Evolutionary conservation across 1,284 basidiomycete genomes (phyloP).

Genomic region (Pseudomicrostroma phylloplanum): DNA sequence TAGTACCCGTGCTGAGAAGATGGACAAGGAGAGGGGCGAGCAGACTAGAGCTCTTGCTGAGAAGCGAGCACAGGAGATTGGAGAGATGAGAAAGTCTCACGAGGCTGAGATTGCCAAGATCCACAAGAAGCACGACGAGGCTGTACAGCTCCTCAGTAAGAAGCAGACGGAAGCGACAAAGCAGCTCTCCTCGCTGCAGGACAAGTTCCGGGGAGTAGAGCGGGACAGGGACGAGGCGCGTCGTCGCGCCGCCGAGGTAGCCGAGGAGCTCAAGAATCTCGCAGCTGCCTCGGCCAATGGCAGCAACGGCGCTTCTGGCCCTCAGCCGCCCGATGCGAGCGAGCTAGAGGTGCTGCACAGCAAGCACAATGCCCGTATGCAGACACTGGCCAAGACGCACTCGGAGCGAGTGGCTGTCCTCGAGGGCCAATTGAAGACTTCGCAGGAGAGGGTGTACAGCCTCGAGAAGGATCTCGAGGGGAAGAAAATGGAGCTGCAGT

Average conservation of each 20-base stretch:
- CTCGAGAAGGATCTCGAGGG: not conserved
- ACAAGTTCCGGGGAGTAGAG: slow-evolving; percentile 26
- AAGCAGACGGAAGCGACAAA: slow-evolving; percentile 22
- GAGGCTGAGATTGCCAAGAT: slow-evolving; percentile 22
- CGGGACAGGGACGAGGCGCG: slow-evolving; percentile 22
- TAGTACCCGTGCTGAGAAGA: slow-evolving; percentile 21
- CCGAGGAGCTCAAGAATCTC: slow-evolving; percentile 16
- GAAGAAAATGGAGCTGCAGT: not conserved
- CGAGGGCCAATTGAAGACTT: no score
- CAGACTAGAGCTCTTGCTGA: slow-evolving; percentile 23
- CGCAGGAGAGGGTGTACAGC: no score
- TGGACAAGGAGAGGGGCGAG: slow-evolving; percentile 16
- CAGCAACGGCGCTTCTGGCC: not conserved
- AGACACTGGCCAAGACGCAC: not conserved
- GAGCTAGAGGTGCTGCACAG: slow-evolving; percentile 4
- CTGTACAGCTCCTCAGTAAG: slow-evolving; percentile 19
- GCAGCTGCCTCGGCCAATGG: slow-evolving; percentile 15
- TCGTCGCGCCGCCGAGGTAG: slow-evolving; percentile 5
- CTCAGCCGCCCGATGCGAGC: not conserved
- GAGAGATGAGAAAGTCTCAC: slow-evolving; percentile 9
- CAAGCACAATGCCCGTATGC: not conserved
- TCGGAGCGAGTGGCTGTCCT: no score
- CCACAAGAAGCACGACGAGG: slow-evolving; percentile 19
- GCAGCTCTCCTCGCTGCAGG: slow-evolving; percentile 30
- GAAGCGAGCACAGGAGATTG: slow-evolving; percentile 10